Base-by-base conservation (phyloP, 129 eudicot genomes). In the Saussurea involucrata region DNA sequence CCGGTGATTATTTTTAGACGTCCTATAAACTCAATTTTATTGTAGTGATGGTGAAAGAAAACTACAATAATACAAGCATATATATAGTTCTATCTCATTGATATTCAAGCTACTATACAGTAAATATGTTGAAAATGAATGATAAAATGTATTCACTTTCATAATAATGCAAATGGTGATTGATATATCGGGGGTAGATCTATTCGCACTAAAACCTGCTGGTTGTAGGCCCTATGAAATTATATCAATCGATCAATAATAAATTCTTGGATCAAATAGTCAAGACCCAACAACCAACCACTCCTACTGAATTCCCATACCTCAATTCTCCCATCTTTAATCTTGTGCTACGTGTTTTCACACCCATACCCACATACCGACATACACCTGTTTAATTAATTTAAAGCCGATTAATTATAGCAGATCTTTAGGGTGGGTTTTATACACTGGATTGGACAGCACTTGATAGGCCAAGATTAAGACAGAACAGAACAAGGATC, bases 221-320 rank as follows among this genome's bases (percentile, higher is more conserved):
- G 32, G 27, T 44, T 17, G 78, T 72, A 72, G 83, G 83, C 21
- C 78, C 78, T 42, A 44, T 8, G 78, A 40, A 46, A 29, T 79
- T 72, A 72, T 17, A 55, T 25, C 61, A 9, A 36, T 66, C 58
- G 22, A 53, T 53, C 2, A 4, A 22, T 22, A 53, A 72, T 72
- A 32, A 79, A 72, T 79, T 46, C n/a, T 40, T 29, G 66, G 66
- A 71, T 79, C n/a, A 69, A 70, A 9, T 40, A 66, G 31, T 36
- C 53, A 71, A 42, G 46, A 33, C 74, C 67, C 83, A 79, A 72
- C 83, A 0, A 55, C 83, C 74, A 79, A 72, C 83, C 46, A 72
- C 83, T 24, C 37, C n/a, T 79, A 27, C 76, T 18, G 17, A 10
- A 60, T 33, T 27, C 78, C 58, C 83, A 79, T 73, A 21, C 68